Conservation (phyloP, 345 rosid genomes). For the Ricinus communis region DNA sequence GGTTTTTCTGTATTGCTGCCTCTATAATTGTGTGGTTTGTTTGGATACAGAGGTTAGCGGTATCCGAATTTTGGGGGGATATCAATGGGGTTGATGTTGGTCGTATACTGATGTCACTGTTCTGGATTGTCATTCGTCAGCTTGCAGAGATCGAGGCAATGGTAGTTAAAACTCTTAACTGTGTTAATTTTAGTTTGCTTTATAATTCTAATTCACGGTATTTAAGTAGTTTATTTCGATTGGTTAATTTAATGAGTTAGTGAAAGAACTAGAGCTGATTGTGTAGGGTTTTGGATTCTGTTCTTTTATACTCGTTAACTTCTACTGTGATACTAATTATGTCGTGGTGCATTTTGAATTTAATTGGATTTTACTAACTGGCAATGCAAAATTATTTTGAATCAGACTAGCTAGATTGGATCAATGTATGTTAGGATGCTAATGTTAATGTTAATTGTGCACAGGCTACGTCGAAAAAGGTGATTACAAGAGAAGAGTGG, state of each 20-base stretch:
- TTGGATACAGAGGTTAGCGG: conserved; percentile 11
- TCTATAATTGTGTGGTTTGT: neutral
- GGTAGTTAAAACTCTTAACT: conserved; percentile 31
- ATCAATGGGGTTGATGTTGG: conserved; percentile 36
- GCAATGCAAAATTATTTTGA: neutral
- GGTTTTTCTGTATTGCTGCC: neutral
- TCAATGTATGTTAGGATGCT: neutral
- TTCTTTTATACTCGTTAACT: neutral
- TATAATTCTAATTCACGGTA: neutral
- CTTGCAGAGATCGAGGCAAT: conserved; percentile 59
- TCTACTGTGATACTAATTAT: neutral
- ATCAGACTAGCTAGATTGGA: neutral
- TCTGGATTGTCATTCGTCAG: conserved; percentile 56
- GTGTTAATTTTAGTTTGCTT: neutral
- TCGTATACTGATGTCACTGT: conserved; percentile 57
- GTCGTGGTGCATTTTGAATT: neutral
- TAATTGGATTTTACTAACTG: neutral
- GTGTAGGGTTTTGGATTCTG: conserved; percentile 4
- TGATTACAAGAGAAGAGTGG: conserved; percentile 84
- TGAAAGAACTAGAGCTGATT: neutral
- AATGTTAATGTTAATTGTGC: neutral
- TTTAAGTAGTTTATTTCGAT: neutral
- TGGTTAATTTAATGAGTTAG: neutral
- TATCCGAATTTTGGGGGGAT: conserved; percentile 8
- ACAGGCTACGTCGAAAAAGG: conserved; percentile 69